These are phyloP conservation scores for Thalassiosira mediterranea DNA, from an alignment of 352 stramenopile species.

Conservation along the genomic window DNA sequence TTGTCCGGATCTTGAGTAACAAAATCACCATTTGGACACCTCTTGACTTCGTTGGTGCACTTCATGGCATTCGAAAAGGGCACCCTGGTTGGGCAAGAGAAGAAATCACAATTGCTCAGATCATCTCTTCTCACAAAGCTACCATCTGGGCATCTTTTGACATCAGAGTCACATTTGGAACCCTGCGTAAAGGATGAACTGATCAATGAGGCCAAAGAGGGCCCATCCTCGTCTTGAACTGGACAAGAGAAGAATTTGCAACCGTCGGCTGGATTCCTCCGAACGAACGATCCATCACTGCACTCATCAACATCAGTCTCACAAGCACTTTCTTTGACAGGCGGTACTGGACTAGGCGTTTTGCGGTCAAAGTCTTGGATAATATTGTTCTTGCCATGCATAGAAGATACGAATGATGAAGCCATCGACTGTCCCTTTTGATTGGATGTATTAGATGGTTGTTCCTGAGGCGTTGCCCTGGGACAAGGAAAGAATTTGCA, in stretches of 20 bases:
- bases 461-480: not conserved
- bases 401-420: too few species aligned
- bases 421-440: not conserved
- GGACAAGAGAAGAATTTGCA: constrained; percentile 27
- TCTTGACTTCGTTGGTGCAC: constrained; percentile 14
- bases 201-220: too few species aligned
- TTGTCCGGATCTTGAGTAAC: constrained; percentile 35
- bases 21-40: constrained; percentile 23
- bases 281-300: constrained; percentile 21
- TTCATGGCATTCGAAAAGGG: not conserved
- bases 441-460: not conserved
- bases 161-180: too few species aligned
- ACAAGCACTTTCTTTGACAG: constrained; percentile 3
- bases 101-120: constrained; percentile 22
- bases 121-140: constrained; percentile 25
- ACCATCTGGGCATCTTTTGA: constrained; percentile 10
- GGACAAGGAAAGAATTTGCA: constrained; percentile 28
- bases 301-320: constrained; percentile 15
- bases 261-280: constrained; percentile 7
- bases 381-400: too few species aligned
- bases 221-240: not conserved
- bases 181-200: too few species aligned
- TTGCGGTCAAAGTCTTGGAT: too few species aligned
- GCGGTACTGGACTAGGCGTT: not conserved
- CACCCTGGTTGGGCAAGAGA: constrained; percentile 6